Evolutionary conservation across 352 stramenopile species (phyloP), one percentile per base, ranked within the genome.

Genomic region (Globisporangium nunn): DNA sequence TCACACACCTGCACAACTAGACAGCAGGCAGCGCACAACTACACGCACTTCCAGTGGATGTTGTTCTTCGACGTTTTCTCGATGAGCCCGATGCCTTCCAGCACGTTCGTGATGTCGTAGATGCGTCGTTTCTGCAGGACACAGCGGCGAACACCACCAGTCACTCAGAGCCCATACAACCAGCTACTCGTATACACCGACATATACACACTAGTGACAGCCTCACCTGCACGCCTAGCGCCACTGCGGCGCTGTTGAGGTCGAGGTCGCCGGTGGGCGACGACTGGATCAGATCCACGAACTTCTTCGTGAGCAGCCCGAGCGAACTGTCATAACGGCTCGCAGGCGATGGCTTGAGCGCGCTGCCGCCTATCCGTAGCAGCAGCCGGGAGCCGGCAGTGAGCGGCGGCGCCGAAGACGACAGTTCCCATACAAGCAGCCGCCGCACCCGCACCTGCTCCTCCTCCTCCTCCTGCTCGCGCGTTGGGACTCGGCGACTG

Each of bases 31-130:
- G 23, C 29, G 0, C 5, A 4, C 47, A 28, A 7, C 6, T 31
- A 2, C 41, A 79, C 81, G 40, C 85, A 94, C 76, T 96, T 97
- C 96, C 96, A 98, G 59, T 96, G 88, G 67, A 99, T 98, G 62
- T 98, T 97, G 82, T 99, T 99, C 72, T 98, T 99, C 54, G 90
- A 97, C 43, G 89, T 96, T 71, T 98, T 98, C 62, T 98, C 82
- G 67, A 99, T 98, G 23, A 99, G 76, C 7, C 94, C 94, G 48
- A 98, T 98, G 43, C 96, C 96, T 78, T 99, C 96, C 33, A 99
- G 70, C 39, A 99, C 96, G 73, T 99, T 99, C 15, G 96, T 99
- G 63, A 99, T 99, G 67, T 99, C 96, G 72, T 99, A 99, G 65
- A 99, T 98, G 11, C 96, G 89, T 53, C 96, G 86, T 76, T 99